phyloP scores from a whole-genome alignment of 148 eudicot species.

The Camellia sinensis region DNA sequence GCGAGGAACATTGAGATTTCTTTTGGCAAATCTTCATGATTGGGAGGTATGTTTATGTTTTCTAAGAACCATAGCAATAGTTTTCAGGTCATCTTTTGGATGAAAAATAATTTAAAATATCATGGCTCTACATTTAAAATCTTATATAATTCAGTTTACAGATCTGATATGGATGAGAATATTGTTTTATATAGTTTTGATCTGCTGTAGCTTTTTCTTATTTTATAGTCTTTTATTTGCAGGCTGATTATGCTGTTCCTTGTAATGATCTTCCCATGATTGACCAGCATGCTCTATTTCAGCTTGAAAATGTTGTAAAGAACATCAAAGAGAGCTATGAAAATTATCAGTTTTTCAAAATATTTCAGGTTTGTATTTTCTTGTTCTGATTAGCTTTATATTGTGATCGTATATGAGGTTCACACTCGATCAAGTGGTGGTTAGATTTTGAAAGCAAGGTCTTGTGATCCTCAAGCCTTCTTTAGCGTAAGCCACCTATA shows the following conservation, averaged over 20 bases:
- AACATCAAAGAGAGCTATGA: conserved; percentile 81
- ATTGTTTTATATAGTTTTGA: not conserved
- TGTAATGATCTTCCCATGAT: conserved; percentile 75
- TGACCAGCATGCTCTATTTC: conserved; percentile 89
- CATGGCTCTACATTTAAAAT: not conserved
- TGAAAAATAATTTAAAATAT: not conserved
- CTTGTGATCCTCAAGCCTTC: conserved; percentile 10
- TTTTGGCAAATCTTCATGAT: conserved; percentile 85
- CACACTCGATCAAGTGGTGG: not conserved
- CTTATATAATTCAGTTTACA: not conserved
- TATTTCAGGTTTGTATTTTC: conserved; percentile 67
- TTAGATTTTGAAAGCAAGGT: not conserved
- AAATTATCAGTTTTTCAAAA: conserved; percentile 86
- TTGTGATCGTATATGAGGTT: not conserved
- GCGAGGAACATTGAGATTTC: conserved; percentile 96
- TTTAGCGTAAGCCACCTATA: not conserved
- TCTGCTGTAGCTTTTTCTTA: not conserved
- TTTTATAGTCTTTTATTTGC: conserved; percentile 21
- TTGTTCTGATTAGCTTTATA: not conserved
- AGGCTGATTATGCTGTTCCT: conserved; percentile 67
- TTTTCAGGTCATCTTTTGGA: not conserved
- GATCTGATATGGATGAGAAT: not conserved
- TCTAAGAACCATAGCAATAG: not conserved
- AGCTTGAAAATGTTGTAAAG: conserved; percentile 76
- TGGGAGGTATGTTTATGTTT: conserved; percentile 58